A percentile compares a stretch with the other conserved stretches of the same genome.
Conservation (phyloP, 352 stramenopile genomes). For the Pythium pyrilobum region DNA sequence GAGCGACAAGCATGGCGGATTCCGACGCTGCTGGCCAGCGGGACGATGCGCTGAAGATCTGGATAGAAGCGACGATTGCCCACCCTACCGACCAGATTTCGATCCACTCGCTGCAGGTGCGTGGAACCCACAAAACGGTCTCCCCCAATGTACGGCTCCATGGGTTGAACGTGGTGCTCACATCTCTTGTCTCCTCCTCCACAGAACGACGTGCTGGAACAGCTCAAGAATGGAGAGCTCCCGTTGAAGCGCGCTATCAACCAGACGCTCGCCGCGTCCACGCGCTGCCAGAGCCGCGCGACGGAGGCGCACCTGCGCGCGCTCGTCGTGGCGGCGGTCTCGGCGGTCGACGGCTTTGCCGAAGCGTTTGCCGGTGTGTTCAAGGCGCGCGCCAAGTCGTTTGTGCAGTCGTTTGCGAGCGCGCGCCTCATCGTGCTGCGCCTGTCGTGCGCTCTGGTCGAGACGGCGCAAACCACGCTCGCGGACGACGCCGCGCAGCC, state of each 20-base stretch:
- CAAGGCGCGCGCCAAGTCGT: conserved; percentile 22
- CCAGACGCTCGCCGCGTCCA: conserved; percentile 49
- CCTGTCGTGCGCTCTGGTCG: conserved; percentile 50
- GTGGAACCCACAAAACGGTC: too few relatives aligned
- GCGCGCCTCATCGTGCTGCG: conserved; percentile 52
- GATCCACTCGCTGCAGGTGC: conserved; percentile 59
- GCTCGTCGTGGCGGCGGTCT: conserved; percentile 34
- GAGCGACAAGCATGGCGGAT: conserved; percentile 14
- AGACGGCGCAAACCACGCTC: conserved; percentile 20
- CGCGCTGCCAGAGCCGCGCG: conserved; percentile 47
- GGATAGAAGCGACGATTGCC: conserved; percentile 50
- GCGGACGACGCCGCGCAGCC: conserved; percentile 1
- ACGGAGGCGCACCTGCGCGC: conserved; percentile 49
- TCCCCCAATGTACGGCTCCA: too few relatives aligned
- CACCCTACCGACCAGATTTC: conserved; percentile 38
- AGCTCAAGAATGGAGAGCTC: conserved; percentile 50
- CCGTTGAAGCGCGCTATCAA: conserved; percentile 61
- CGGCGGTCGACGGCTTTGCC: conserved; percentile 36
- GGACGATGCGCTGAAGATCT: conserved; percentile 60
- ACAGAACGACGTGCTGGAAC: conserved; percentile 58
- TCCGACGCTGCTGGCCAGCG: conserved; percentile 2
- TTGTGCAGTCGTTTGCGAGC: conserved; percentile 48
- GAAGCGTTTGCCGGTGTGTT: conserved; percentile 50
- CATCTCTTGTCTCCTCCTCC: background rate
- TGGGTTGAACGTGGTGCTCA: conserved; percentile 1